Conservation (phyloP, 441 rosid genomes). For the Metrosideros polymorpha region DNA sequence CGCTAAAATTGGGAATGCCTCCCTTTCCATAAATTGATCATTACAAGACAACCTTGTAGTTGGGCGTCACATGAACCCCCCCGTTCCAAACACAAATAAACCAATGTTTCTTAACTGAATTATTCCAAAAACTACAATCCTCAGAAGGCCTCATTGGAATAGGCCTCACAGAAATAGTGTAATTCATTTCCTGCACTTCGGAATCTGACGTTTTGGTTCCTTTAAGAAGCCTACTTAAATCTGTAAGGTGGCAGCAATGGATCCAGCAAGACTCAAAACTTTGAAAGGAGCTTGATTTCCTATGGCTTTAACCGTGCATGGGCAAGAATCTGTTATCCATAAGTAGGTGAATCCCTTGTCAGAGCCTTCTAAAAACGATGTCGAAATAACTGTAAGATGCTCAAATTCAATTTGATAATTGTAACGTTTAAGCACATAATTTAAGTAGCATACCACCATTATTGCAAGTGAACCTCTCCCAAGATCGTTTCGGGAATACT, state of each 20-base stretch:
- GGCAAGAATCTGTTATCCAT: conserved; percentile 98
- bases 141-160: background rate
- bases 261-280: conserved; percentile 82
- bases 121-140: background rate
- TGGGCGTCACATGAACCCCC: background rate
- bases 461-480: conserved; percentile 74
- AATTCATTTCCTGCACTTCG: background rate
- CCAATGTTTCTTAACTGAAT: background rate
- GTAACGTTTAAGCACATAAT: background rate
- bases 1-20: background rate
- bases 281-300: conserved; percentile 74
- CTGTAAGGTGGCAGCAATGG: conserved; percentile 82
- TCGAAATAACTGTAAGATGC: background rate
- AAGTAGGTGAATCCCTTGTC: conserved; percentile 67
- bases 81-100: background rate
- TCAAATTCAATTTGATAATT: background rate
- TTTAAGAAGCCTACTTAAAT: conserved; percentile 25
- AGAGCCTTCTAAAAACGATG: conserved; percentile 15
- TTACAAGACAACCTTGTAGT: background rate
- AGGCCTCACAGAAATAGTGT: background rate
- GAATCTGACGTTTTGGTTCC: background rate
- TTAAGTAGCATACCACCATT: conserved; percentile 31
- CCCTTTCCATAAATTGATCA: background rate
- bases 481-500: conserved; percentile 81
- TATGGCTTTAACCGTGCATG: conserved; percentile 69